Base-by-base conservation (phyloP, 345 rosid genomes). In the Gossypium bickii region DNA sequence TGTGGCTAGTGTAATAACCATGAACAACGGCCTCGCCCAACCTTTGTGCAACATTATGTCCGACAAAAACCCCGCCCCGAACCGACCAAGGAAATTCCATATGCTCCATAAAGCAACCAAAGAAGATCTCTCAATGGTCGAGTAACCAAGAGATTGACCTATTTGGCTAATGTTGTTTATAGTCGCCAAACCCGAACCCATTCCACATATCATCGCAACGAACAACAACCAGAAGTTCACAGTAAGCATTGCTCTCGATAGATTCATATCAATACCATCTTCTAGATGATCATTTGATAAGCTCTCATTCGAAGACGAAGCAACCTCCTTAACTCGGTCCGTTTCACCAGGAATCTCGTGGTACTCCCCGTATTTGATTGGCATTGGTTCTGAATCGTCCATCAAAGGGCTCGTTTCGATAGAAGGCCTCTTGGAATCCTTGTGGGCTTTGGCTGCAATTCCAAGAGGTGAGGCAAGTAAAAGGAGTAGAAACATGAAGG, bases 11-110 rank as follows among this genome's bases (percentile, higher is more conserved):
- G 93, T 90, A 65, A 92, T 79, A 12, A 81, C 91, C 84, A 92
- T 90, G 73, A 92, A 87, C 72, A 85, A 67, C 2, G 97, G 94
- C 83, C 97, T 86, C n/a, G 85, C 86, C 88, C 82, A 90, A 11
- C 98, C 98, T 72, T 70, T 84, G 77, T 85, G 90, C 22, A 94
- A 83, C 78, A 94, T 74, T 38, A 84, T 74, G 78, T 94, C 98
- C 0, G 98, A 92, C 3, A 88, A 78, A 48, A 80, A 89, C 16
- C 98, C 98, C 9, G 85, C 98, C 57, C 94, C 93, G 45, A 94
- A 90, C 45, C 97, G 90, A 71, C 97, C 97, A 2, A 94, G 90
- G 77, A 92, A 92, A 72, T 90, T 92, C 98, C 98, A 94, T 85
- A 90, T 92, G 74, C 93, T 90, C 85, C 85, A 81, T 74, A 90